These are phyloP conservation scores for Diplodia sapinea DNA, from an alignment of 2,329 filamentous ascomycete genomes.

Conservation along the genomic window DNA sequence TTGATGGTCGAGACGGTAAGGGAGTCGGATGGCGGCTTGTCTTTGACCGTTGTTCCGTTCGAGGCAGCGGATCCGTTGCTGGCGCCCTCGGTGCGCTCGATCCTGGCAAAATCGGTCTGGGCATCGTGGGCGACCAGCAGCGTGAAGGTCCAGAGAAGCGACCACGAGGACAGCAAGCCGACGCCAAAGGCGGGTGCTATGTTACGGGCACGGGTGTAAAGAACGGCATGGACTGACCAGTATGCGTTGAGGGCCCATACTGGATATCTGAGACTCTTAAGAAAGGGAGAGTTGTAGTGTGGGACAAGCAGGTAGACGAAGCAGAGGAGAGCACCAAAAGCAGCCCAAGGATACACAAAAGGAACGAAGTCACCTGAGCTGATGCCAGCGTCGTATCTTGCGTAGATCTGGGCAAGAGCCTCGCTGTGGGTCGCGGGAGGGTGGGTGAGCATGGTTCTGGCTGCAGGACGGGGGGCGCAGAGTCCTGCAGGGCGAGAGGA, in stretches of 20 bases:
- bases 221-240: slow-evolving; percentile 53
- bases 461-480: slow-evolving; percentile 37
- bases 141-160: slow-evolving; percentile 58
- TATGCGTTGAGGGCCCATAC: slow-evolving; percentile 53
- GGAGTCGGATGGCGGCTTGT: slow-evolving; percentile 7
- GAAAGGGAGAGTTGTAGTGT: slow-evolving; percentile 49
- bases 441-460: slow-evolving; percentile 27
- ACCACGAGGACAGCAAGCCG: slow-evolving; percentile 61
- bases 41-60: slow-evolving; percentile 31
- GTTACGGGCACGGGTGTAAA: slow-evolving; percentile 54
- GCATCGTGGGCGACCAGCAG: slow-evolving; percentile 63
- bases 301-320: slow-evolving; percentile 60
- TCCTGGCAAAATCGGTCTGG: slow-evolving; percentile 61
- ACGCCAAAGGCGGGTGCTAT: slow-evolving; percentile 61
- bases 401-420: slow-evolving; percentile 45
- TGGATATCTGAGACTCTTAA: slow-evolving; percentile 52
- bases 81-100: slow-evolving; percentile 53
- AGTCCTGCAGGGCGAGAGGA: not conserved
- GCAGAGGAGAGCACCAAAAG: slow-evolving; percentile 48
- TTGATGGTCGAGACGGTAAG: slow-evolving; percentile 20
- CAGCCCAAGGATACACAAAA: slow-evolving; percentile 53
- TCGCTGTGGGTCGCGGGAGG: slow-evolving; percentile 40
- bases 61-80: not conserved
- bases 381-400: slow-evolving; percentile 49
- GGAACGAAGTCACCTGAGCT: slow-evolving; percentile 49